A percentile compares a stretch with the other conserved stretches of the same genome.
Evolutionary conservation across 2,329 filamentous ascomycete genomes (phyloP).

Genomic region (Fusarium lateritium): DNA sequence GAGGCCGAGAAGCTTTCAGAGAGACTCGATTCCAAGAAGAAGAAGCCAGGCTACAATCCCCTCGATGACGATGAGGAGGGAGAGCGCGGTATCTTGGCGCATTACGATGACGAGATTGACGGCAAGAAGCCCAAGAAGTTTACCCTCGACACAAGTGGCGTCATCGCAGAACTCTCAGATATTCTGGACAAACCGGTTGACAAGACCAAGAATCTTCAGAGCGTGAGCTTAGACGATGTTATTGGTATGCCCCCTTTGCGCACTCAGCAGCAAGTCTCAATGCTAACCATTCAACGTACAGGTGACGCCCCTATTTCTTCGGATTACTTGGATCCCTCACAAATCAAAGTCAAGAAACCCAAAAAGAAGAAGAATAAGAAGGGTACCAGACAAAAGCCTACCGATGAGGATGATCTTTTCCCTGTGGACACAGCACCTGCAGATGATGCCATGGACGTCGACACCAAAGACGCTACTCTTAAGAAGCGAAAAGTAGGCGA

Average conservation of each 20-base stretch:
- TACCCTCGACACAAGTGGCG: conserved; percentile 85
- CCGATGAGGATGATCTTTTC: conserved; percentile 75
- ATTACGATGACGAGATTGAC: conserved; percentile 96
- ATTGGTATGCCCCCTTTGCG: conserved; percentile 58
- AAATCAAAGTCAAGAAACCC: conserved; percentile 93
- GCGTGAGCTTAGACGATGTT: conserved; percentile 86
- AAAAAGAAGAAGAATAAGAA: conserved; percentile 95
- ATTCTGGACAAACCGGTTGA: conserved; percentile 67
- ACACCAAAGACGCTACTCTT: conserved; percentile 64
- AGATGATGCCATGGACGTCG: conserved; percentile 80
- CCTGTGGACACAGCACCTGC: conserved; percentile 56
- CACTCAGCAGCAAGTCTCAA: neutral
- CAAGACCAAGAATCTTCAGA: conserved; percentile 74
- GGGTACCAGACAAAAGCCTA: conserved; percentile 77
- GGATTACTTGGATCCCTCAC: conserved; percentile 89
- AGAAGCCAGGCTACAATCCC: conserved; percentile 89
- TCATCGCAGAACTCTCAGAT: conserved; percentile 74
- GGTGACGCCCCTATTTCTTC: conserved; percentile 66
- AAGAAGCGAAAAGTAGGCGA: conserved; percentile 77
- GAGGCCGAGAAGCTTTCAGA: conserved; percentile 82
- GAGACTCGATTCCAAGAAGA: conserved; percentile 88
- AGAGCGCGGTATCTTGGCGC: conserved; percentile 79
- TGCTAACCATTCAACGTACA: conserved; percentile 37
- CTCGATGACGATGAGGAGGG: conserved; percentile 78
- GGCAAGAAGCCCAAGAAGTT: conserved; percentile 92